Evolutionary conservation across 1,139 yeast species (phyloP).

Genomic region (Pneumocystis wakefieldiae): DNA sequence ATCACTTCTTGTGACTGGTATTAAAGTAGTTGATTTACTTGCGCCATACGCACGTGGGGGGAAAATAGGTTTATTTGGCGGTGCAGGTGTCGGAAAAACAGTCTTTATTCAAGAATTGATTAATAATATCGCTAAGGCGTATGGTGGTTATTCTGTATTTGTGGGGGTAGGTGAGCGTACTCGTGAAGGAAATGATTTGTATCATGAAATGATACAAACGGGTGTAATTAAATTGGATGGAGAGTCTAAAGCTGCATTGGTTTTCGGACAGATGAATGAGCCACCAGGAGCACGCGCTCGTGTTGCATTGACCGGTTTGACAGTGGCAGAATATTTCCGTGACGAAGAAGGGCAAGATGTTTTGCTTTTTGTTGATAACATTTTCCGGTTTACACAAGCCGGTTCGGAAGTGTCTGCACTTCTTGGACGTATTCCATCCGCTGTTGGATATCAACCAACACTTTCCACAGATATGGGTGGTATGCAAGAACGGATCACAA

Average conservation of each 20-base stretch:
- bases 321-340: slow-evolving; percentile 99
- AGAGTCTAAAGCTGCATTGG: slow-evolving; percentile 98
- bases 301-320: slow-evolving; percentile 98
- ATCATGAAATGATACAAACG: slow-evolving; percentile 97
- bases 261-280: slow-evolving; percentile 99
- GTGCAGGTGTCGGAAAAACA: slow-evolving; percentile 99
- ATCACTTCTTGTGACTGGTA: slow-evolving; percentile 98
- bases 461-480: slow-evolving; percentile 99
- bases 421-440: slow-evolving; percentile 99
- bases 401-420: slow-evolving; percentile 99
- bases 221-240: slow-evolving; percentile 99
- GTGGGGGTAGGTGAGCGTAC: slow-evolving; percentile 99
- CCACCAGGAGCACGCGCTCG: slow-evolving; percentile 99
- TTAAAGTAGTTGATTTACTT: slow-evolving; percentile 96
- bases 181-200: slow-evolving; percentile 99
- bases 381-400: slow-evolving; percentile 99
- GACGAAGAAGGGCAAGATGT: slow-evolving; percentile 99
- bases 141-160: slow-evolving; percentile 99
- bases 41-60: slow-evolving; percentile 99
- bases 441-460: slow-evolving; percentile 99
- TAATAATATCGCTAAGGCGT: slow-evolving; percentile 99
- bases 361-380: slow-evolving; percentile 97
- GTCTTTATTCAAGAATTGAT: slow-evolving; percentile 98
- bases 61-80: slow-evolving; percentile 99
- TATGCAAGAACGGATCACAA: slow-evolving; percentile 99